phyloP scores from a whole-genome alignment of 2,329 filamentous ascomycete genomes.

The Hypoxylon sp. region DNA sequence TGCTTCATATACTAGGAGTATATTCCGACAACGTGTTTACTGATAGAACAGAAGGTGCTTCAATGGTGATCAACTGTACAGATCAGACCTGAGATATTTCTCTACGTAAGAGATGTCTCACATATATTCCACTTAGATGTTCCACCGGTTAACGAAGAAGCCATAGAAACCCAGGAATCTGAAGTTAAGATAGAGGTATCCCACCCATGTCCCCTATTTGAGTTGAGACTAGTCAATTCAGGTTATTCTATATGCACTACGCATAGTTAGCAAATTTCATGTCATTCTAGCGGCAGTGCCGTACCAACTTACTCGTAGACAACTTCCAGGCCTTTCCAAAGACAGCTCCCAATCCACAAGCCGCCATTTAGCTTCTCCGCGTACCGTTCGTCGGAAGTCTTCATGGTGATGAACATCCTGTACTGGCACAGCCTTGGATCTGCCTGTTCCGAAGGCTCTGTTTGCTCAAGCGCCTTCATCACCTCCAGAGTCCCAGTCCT shows the following conservation, averaged over 20 bases:
- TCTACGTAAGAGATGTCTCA: too few relatives aligned
- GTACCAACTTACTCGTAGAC: constrained; percentile 47
- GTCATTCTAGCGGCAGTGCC: not conserved
- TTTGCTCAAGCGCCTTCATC: constrained; percentile 43
- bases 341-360: constrained; percentile 49
- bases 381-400: constrained; percentile 49
- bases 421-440: constrained; percentile 44
- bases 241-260: constrained; percentile 44
- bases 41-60: too few relatives aligned
- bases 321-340: constrained; percentile 47
- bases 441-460: constrained; percentile 29
- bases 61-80: too few relatives aligned
- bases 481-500: constrained; percentile 42
- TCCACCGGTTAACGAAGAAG: too few relatives aligned
- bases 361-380: constrained; percentile 46
- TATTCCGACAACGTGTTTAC: too few relatives aligned
- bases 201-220: too few relatives aligned
- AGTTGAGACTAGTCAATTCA: too few relatives aligned
- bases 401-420: constrained; percentile 49
- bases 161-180: too few relatives aligned
- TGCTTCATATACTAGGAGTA: too few relatives aligned
- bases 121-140: too few relatives aligned
- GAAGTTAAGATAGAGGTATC: too few relatives aligned
- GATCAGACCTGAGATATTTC: too few relatives aligned
- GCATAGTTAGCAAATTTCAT: constrained; percentile 22